Evolutionary conservation across 208 protist species (phyloP).

Genomic region (Leishmania aethiopica): DNA sequence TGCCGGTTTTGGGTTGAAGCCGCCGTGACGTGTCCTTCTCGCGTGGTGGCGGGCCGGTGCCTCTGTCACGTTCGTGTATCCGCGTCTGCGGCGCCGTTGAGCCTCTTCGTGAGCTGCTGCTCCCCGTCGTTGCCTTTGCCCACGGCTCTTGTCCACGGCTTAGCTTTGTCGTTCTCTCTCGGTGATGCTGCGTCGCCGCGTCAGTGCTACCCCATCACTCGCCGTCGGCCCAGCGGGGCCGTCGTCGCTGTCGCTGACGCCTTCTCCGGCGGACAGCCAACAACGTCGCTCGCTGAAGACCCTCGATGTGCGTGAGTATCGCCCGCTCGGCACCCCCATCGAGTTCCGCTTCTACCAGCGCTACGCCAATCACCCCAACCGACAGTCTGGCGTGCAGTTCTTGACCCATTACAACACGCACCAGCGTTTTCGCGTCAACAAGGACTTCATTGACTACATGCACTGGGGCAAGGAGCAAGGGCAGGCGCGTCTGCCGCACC

Average conservation of each 20-base stretch:
- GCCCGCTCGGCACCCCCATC: conserved; percentile 81
- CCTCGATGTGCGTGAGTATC: conserved; percentile 86
- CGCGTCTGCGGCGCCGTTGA: not conserved
- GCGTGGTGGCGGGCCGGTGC: not conserved
- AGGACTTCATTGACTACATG: conserved; percentile 93
- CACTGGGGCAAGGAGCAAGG: conserved; percentile 92
- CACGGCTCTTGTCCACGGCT: not conserved
- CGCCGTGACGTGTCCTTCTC: not conserved
- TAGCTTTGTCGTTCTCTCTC: not conserved
- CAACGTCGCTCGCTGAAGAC: conserved; percentile 74
- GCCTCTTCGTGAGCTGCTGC: not conserved
- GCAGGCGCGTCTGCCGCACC: conserved; percentile 87
- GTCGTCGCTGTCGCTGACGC: not conserved
- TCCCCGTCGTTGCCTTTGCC: not conserved
- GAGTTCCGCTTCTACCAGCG: conserved; percentile 94
- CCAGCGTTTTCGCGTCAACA: conserved; percentile 86
- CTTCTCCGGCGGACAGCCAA: not conserved
- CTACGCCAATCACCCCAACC: conserved; percentile 90
- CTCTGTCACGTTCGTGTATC: not conserved
- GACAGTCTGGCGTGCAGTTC: conserved; percentile 89
- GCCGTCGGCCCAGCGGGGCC: conserved; percentile 1
- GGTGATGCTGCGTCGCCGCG: conserved; percentile 26
- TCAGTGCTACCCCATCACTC: conserved; percentile 8
- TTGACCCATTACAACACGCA: conserved; percentile 91
- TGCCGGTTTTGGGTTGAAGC: not conserved